A percentile compares a stretch with the other conserved stretches of the same genome.
phyloP scores from a whole-genome alignment of 768 basidiomycete genomes.

The Tephrocybe rancida region DNA sequence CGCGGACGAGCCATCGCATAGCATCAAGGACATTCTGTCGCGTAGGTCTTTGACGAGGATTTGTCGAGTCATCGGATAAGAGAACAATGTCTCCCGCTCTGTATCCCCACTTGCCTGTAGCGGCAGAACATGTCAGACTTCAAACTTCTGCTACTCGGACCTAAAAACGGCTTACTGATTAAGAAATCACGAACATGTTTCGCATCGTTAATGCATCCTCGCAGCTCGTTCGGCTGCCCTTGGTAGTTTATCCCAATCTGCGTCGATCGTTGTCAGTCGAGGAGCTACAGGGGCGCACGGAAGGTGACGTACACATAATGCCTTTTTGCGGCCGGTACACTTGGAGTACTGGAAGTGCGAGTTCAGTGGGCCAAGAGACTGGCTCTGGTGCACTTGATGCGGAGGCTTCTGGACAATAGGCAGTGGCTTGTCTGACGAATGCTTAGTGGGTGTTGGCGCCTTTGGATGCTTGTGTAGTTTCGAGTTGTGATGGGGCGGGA shows the following conservation, averaged over 20 bases:
- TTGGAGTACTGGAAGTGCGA: slow-evolving; percentile 69
- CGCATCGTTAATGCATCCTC: slow-evolving; percentile 84
- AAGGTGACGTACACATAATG: slow-evolving; percentile 66
- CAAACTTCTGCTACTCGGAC: neutral
- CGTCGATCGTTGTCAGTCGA: slow-evolving; percentile 5
- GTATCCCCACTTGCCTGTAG: slow-evolving; percentile 47
- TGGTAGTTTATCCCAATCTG: slow-evolving; percentile 83
- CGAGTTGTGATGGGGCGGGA: neutral
- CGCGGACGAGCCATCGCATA: slow-evolving; percentile 65
- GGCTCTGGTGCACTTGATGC: slow-evolving; percentile 7
- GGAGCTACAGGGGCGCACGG: neutral
- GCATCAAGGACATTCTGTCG: slow-evolving; percentile 48
- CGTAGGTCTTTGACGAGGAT: slow-evolving; percentile 46
- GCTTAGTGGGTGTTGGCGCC: neutral
- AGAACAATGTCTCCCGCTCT: slow-evolving; percentile 65
- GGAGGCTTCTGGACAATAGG: slow-evolving; percentile 1
- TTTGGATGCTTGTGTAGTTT: slow-evolving; percentile 7
- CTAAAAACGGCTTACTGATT: slow-evolving; percentile 38
- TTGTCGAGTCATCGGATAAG: slow-evolving; percentile 60
- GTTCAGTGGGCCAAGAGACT: slow-evolving; percentile 18
- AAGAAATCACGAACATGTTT: slow-evolving; percentile 70
- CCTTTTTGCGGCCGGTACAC: slow-evolving; percentile 79
- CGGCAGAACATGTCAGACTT: neutral
- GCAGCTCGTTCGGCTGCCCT: slow-evolving; percentile 63
- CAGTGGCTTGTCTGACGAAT: slow-evolving; percentile 7